Evolutionary conservation across 768 basidiomycete species (phyloP), one percentile per base, ranked within the genome.

Genomic region (Serpula lacrymans): DNA sequence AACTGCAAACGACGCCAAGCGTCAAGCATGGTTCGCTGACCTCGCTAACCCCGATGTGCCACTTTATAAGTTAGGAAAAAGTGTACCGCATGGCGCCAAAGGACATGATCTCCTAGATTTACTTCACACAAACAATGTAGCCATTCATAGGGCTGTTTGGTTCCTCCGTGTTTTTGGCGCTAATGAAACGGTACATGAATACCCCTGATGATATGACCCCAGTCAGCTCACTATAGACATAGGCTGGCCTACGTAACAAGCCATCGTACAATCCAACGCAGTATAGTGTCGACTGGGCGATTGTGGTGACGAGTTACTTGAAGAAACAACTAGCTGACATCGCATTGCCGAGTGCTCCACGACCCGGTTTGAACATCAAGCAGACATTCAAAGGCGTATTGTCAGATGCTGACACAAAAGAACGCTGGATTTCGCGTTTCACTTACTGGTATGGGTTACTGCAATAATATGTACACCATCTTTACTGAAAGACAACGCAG

Each of bases 251-350:
- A 29, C 73, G 85, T 30, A 84, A 88, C 50, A 87, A 85, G 53
- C 84, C 86, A 3, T 60, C 75, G n/a, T 89, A 87, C 59, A 82
- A 87, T 50, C 86, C 88, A 1, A 82, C 75, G 5, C 87, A 86
- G 51, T 90, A 92, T 55, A 89, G 88, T 47, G 61, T 85, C 12
- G 88, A 92, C 42, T 90, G 88, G 87, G 82, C 90, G 2, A 84
- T 79, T 51, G 74, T 88, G 6, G 76, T 92, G 23, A 88, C 85
- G 0, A 72, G 79, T 37, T 87, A 90, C 53, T 67, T 92, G 63
- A 88, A 85, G 67, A 91, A 90, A 52, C 88, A 88, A 50, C 67
- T 93, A 8, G 69, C 69, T 5, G 86, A 89, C 20, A 90, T 92
- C 41, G 78, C 78, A 9, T 68, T 92, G 20, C 89, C 90, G 2